Percentiles rank a stretch among this genome's conserved stretches.
Conservation (phyloP, 2,329 filamentous ascomycete genomes). For the Phoma herbarum region DNA sequence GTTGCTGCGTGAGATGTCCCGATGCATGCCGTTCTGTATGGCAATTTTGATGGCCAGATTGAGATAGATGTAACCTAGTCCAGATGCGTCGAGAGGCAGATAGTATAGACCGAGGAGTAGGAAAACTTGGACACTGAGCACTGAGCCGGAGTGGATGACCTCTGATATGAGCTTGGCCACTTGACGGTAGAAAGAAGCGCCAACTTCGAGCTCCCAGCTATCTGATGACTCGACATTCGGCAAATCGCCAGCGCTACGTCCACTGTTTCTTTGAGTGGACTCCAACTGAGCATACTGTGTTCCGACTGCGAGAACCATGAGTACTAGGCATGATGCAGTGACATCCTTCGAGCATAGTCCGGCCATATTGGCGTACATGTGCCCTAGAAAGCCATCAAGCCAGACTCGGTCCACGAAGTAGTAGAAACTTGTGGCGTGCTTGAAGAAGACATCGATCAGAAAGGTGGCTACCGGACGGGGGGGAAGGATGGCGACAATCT, state of each 20-base stretch:
- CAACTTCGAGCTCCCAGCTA: neutral
- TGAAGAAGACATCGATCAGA: neutral
- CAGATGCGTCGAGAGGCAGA: neutral
- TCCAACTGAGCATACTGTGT: neutral
- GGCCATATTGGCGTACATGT: neutral
- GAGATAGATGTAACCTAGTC: neutral
- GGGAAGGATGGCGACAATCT: neutral
- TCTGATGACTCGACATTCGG: neutral
- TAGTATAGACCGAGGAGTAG: neutral
- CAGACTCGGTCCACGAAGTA: neutral
- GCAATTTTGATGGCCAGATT: neutral
- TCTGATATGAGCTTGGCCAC: neutral
- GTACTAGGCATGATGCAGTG: neutral
- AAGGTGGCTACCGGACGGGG: neutral
- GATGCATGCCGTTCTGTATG: neutral
- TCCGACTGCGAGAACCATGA: neutral
- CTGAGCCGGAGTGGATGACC: neutral
- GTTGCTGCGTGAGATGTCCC: neutral
- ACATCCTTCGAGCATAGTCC: neutral
- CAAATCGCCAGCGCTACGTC: neutral
- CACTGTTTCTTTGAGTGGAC: neutral
- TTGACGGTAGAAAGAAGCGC: neutral
- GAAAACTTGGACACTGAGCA: neutral
- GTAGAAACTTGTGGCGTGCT: neutral
- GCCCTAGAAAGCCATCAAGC: neutral